Evolutionary conservation across 805 yeast genomes (phyloP), one percentile per base, ranked within the genome.

Genomic region (Saccharomycopsis sp.): DNA sequence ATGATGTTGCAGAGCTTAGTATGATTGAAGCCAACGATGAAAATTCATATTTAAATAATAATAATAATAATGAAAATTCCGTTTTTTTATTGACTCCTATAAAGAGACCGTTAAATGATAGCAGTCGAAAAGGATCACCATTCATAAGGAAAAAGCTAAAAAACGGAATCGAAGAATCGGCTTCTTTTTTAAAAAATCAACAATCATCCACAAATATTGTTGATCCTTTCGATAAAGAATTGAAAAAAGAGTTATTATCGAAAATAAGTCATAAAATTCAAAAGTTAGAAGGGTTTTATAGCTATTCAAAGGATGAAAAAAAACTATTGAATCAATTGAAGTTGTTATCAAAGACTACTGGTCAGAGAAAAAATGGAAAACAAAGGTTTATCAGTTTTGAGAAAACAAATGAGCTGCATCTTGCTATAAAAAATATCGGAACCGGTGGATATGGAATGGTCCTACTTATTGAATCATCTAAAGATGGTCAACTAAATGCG

Each of bases 391-490:
- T 61, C 40, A 55, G 54, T 30, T 58, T 40, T 23, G 42, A 34
- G 9, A 34, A 34, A 29, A 34, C 61, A 2, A 49, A 53, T 32
- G 63, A 58, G 37, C 44, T 57, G 8, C 57, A 57, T 53, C 51
- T 69, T 59, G 41, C 59, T 53, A 21, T 62, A 50, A 44, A 51
- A 41, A 48, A 56, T 49, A 34, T 87, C 10, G 95, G 95, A 0
- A 71, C 70, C 51, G 94, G 94, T n/a, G 92, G 88, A 0, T 79
- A 66, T 60, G 94, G 88, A 0, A 67, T 74, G 2, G 94, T 85
- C 0, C 85, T 75, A 53, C 60, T 85, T 18, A 77, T 82, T 1
- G 88, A 82, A 54, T 62, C 69, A 10, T 67, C 72, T 45, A 55
- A 59, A 6, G 21, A n/a, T 17, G 85, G 83, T 1, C 53, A 58